phyloP scores from a whole-genome alignment of 441 rosid species.

The Lagerstroemia fauriei region DNA sequence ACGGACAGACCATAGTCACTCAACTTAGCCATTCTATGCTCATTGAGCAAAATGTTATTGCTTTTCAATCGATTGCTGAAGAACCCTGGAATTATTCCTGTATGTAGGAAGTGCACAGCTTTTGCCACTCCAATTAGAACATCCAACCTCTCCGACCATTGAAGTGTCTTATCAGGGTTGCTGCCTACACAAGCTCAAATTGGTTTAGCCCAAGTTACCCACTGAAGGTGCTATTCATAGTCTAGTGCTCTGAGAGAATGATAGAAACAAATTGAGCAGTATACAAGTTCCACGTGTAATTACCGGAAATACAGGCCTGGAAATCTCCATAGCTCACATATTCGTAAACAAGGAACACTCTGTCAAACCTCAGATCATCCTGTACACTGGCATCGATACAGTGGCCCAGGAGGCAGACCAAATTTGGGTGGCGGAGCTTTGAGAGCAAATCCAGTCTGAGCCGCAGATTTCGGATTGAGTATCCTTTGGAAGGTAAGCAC shows the following conservation, averaged over 20 bases:
- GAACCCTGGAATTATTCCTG: constrained; percentile 85
- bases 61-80: constrained; percentile 67
- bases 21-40: constrained; percentile 64
- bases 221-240: not conserved
- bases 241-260: not conserved
- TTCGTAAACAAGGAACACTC: constrained; percentile 58
- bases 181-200: constrained; percentile 35
- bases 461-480: constrained; percentile 48
- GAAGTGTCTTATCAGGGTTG: constrained; percentile 42
- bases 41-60: constrained; percentile 62
- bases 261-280: not conserved
- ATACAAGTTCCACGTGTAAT: not conserved
- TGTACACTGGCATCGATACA: constrained; percentile 46
- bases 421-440: constrained; percentile 56
- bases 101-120: constrained; percentile 80
- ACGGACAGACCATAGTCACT: constrained; percentile 76
- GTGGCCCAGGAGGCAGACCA: constrained; percentile 64
- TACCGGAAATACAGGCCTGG: constrained; percentile 57
- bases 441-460: constrained; percentile 57
- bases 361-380: constrained; percentile 42
- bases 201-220: not conserved
- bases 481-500: constrained; percentile 51
- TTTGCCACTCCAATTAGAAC: constrained; percentile 60
- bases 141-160: constrained; percentile 73
- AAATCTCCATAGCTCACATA: constrained; percentile 59